Evolutionary conservation across 1,284 basidiomycete species (phyloP).

Genomic region (Fistulina hepatica): DNA sequence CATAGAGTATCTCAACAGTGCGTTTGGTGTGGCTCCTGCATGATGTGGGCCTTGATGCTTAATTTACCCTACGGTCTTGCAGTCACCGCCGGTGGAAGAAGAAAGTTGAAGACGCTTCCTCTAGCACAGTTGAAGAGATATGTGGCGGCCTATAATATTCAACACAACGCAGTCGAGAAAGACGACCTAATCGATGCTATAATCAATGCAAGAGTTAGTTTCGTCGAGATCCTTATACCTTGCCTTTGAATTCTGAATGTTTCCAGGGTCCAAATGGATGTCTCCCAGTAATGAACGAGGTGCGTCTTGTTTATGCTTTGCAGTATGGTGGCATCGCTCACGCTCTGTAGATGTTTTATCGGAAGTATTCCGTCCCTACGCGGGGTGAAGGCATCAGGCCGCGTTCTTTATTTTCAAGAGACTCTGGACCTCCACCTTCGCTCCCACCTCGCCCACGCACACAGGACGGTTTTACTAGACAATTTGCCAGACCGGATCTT

Average conservation of each 20-base stretch:
- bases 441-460: slow-evolving; percentile 22
- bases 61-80: slow-evolving; percentile 8
- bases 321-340: slow-evolving; percentile 12
- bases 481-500: slow-evolving; percentile 34
- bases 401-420: slow-evolving; percentile 42
- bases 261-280: slow-evolving; percentile 42
- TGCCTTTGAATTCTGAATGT: no score
- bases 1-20: slow-evolving; percentile 58
- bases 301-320: slow-evolving; percentile 15
- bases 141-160: slow-evolving; percentile 56
- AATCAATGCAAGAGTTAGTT: slow-evolving; percentile 42
- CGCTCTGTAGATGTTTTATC: slow-evolving; percentile 39
- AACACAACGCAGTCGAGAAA: slow-evolving; percentile 56
- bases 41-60: background rate
- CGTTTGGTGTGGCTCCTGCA: slow-evolving; percentile 20
- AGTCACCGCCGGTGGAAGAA: slow-evolving; percentile 59
- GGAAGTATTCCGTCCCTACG: slow-evolving; percentile 55
- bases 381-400: slow-evolving; percentile 30
- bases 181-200: slow-evolving; percentile 62
- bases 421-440: slow-evolving; percentile 7
- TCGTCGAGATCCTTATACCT: background rate
- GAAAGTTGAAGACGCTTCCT: slow-evolving; percentile 41
- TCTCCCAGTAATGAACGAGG: slow-evolving; percentile 43
- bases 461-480: no score
- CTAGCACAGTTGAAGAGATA: slow-evolving; percentile 57